These are phyloP conservation scores for Thielaviopsis populi DNA, from an alignment of 2,329 filamentous ascomycete species.

Conservation along the genomic window DNA sequence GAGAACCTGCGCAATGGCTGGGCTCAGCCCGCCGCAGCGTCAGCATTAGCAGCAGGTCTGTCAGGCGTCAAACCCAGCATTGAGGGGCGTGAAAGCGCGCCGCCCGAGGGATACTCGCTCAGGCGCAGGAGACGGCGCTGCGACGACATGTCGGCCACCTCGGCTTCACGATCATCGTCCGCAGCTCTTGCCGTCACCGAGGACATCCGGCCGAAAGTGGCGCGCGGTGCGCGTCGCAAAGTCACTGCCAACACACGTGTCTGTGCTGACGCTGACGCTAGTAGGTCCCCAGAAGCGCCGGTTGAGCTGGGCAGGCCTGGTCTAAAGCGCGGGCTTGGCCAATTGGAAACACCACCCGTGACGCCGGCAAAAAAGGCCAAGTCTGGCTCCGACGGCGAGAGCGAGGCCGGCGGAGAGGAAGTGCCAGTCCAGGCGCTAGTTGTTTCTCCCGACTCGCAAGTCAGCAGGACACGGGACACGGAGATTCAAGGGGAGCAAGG, in stretches of 20 bases:
- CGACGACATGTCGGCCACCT: constrained; percentile 28
- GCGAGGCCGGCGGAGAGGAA: background rate
- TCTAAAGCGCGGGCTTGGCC: constrained; percentile 5
- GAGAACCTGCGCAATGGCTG: constrained; percentile 63
- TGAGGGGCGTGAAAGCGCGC: constrained; percentile 31
- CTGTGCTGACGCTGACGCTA: background rate
- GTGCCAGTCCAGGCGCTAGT: background rate
- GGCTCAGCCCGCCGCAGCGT: constrained; percentile 39
- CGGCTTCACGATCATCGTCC: constrained; percentile 41
- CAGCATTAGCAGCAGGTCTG: background rate
- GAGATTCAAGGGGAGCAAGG: background rate
- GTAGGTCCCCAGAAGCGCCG: background rate
- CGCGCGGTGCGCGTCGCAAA: constrained; percentile 10
- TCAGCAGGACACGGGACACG: background rate
- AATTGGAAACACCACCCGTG: constrained; percentile 3
- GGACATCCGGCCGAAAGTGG: constrained; percentile 37
- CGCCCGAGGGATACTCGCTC: constrained; percentile 38
- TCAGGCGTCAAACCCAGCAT: constrained; percentile 33
- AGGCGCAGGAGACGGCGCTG: constrained; percentile 36
- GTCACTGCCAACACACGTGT: background rate
- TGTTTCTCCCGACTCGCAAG: background rate
- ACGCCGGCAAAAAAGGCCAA: constrained; percentile 15
- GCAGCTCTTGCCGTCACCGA: constrained; percentile 29
- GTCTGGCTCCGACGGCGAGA: constrained; percentile 11
- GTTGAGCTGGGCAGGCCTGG: constrained; percentile 9